A percentile compares a stretch with the other conserved stretches of the same genome.
Conservation (phyloP, 345 rosid genomes). For the Anacardium occidentale region DNA sequence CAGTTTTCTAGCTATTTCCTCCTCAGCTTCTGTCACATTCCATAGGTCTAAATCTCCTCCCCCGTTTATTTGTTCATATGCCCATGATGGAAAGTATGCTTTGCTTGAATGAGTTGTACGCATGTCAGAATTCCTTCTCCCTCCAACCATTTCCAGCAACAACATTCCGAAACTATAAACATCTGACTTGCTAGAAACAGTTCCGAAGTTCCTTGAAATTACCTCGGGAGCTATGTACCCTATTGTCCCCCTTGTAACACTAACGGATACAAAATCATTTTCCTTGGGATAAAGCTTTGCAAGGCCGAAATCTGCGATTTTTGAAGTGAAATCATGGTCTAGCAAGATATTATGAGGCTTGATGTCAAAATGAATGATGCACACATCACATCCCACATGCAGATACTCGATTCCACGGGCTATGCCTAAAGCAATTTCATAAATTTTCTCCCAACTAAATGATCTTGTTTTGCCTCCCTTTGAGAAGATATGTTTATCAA, state of each 20-base stretch:
- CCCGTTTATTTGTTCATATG: slow-evolving; percentile 22
- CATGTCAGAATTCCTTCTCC: slow-evolving; percentile 1
- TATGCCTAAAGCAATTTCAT: slow-evolving; percentile 22
- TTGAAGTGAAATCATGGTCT: slow-evolving; percentile 23
- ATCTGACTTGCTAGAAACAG: slow-evolving; percentile 13
- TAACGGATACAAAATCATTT: slow-evolving; percentile 14
- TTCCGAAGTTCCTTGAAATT: slow-evolving; percentile 16
- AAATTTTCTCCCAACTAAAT: slow-evolving; percentile 1
- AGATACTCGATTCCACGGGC: slow-evolving; percentile 33
- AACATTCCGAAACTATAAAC: slow-evolving; percentile 22
- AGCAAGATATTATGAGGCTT: slow-evolving; percentile 20
- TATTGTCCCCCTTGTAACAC: slow-evolving; percentile 24
- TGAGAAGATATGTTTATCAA: not conserved
- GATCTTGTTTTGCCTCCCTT: not conserved
- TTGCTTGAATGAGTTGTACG: slow-evolving; percentile 13
- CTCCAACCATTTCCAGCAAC: slow-evolving; percentile 20
- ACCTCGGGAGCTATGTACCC: slow-evolving; percentile 14
- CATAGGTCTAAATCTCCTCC: slow-evolving; percentile 28
- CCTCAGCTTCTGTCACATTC: slow-evolving; percentile 18
- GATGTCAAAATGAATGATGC: slow-evolving; percentile 36
- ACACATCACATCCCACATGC: slow-evolving; percentile 24
- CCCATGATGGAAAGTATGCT: slow-evolving; percentile 22
- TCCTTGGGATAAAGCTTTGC: slow-evolving; percentile 26
- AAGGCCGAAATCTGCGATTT: slow-evolving; percentile 36
- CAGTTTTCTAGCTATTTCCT: slow-evolving; percentile 28